Percentiles rank a stretch among this genome's conserved stretches.
These are phyloP conservation scores for Tephrocybe sp. DNA, from an alignment of 768 basidiomycete genomes.

Conservation along the genomic window DNA sequence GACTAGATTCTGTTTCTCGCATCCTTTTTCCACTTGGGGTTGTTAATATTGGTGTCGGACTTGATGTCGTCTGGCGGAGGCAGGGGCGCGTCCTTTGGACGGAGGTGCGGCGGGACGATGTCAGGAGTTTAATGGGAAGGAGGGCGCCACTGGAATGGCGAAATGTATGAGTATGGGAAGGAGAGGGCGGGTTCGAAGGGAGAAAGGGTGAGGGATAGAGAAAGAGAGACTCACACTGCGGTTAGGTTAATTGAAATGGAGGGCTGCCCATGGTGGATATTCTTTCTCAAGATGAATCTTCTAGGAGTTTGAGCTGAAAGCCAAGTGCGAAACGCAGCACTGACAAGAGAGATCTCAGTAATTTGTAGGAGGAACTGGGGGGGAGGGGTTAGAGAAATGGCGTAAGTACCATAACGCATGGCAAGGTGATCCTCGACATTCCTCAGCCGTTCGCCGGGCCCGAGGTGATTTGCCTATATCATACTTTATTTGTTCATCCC, in stretches of 20 bases:
- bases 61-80: slow-evolving; percentile 2
- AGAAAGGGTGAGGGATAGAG: slow-evolving; percentile 2
- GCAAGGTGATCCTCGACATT: slow-evolving; percentile 75
- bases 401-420: slow-evolving; percentile 73
- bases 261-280: slow-evolving; percentile 84
- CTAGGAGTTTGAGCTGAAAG: slow-evolving; percentile 67
- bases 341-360: slow-evolving; percentile 23
- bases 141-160: slow-evolving; percentile 80
- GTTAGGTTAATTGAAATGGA: slow-evolving; percentile 86
- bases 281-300: slow-evolving; percentile 78
- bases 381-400: neutral
- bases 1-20: slow-evolving; percentile 54
- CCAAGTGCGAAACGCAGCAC: slow-evolving; percentile 69
- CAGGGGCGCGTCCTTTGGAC: neutral
- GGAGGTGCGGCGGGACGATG: slow-evolving; percentile 70
- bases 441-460: slow-evolving; percentile 58
- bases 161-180: neutral
- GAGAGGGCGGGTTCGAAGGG: neutral
- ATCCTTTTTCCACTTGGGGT: slow-evolving; percentile 20
- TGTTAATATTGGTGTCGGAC: slow-evolving; percentile 1
- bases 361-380: no score
- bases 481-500: slow-evolving; percentile 82
- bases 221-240: slow-evolving; percentile 78
- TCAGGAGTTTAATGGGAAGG: slow-evolving; percentile 78
- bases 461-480: slow-evolving; percentile 67